These are phyloP conservation scores for Nicotiana benthamiana DNA, from an alignment of 257 asterid species.

Conservation along the genomic window DNA sequence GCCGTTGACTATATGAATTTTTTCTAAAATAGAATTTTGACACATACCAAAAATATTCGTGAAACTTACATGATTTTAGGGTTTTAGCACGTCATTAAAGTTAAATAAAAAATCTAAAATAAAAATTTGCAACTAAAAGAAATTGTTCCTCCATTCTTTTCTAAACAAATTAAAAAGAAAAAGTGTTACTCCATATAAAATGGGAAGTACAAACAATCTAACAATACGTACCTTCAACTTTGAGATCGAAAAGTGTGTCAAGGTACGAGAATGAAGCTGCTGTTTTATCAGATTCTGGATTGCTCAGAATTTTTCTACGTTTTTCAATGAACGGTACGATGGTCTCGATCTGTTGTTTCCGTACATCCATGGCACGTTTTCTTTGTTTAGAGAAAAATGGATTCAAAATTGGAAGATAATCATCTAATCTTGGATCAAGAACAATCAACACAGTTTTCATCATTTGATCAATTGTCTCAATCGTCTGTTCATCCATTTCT, in stretches of 20 bases:
- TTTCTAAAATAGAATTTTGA: too few relatives aligned
- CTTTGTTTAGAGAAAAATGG: slow-evolving; percentile 67
- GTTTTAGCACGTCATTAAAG: neutral
- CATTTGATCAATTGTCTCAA: slow-evolving; percentile 52
- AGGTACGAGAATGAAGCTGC: slow-evolving; percentile 72
- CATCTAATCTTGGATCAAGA: slow-evolving; percentile 77
- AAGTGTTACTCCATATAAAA: too few relatives aligned
- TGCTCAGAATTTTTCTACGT: slow-evolving; percentile 41
- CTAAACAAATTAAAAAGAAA: neutral
- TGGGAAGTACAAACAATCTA: too few relatives aligned
- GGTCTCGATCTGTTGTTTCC: slow-evolving; percentile 58
- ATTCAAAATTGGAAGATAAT: slow-evolving; percentile 63
- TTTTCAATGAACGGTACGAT: slow-evolving; percentile 59
- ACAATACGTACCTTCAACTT: slow-evolving; percentile 33
- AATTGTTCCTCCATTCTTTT: too few relatives aligned
- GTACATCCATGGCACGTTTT: slow-evolving; percentile 50
- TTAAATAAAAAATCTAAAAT: neutral
- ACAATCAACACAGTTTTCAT: slow-evolving; percentile 59
- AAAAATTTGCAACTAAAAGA: too few relatives aligned
- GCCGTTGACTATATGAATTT: too few relatives aligned
- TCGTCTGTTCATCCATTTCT: slow-evolving; percentile 60
- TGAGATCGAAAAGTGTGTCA: slow-evolving; percentile 71
- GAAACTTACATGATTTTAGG: neutral
- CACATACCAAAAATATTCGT: too few relatives aligned
- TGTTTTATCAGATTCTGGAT: slow-evolving; percentile 39